Base-by-base conservation (phyloP, 225 moss, liverwort and hornwort genomes). In the Bryoerythrophyllum caledonicum region DNA sequence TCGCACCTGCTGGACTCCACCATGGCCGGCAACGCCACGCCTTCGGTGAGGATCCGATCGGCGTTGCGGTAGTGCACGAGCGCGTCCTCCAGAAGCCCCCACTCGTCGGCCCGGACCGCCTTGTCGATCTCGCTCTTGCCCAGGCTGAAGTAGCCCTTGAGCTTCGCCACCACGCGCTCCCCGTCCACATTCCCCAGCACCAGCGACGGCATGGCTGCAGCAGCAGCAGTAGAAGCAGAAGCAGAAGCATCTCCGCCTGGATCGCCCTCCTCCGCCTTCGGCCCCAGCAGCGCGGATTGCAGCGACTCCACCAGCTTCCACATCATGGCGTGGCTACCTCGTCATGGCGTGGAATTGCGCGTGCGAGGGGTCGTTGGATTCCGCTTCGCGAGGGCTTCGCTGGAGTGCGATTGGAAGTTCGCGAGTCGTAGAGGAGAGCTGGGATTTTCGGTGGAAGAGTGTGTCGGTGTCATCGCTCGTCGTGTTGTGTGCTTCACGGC, bases 91-190 rank as follows among this genome's bases (percentile, higher is more conserved):
- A 84, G 7, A 20, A 91, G 89, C 2, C 92, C 94, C 94, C 91
- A 91, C 82, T 96, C 96, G n/a, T 96, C 96, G 28, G 94, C 91
- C 28, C 96, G 91, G 68, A 97, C 83, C 44, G 94, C 96, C 86
- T 94, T 94, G 77, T 97, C 96, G 63, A 97, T 88, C 85, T 94
- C 94, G 77, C 85, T 82, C 82, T 97, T 97, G 25, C 90, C 96
- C 67, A 97, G 75, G 67, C 84, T 85, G 84, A 97, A 97, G 70
- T 94, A 94, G 4, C 94, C 96, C 81, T 88, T 91, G 77, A 97
- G 71, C 70, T 92, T 97, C 49, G 90, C 78, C 76, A 94, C 89
- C 63, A 83, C 92, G 23, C 94, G 96, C 81, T 92, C 96, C 20
- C 92, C 92, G 78, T 97, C 80, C 56, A 87, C 79, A 19, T 81